phyloP scores from a whole-genome alignment of 345 rosid species.

The Mangifera indica region DNA sequence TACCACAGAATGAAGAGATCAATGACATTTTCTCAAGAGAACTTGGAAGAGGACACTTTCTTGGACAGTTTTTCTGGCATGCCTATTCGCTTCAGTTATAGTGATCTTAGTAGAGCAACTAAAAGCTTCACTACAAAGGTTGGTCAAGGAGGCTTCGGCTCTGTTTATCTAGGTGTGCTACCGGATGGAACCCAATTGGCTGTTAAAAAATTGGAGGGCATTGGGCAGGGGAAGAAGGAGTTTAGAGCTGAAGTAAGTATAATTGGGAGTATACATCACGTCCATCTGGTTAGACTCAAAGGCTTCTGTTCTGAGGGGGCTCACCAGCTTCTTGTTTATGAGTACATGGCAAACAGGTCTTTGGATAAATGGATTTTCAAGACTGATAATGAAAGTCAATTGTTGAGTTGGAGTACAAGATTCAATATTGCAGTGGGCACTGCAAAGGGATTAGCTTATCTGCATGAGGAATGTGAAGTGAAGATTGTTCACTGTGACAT shows the following conservation, averaged over 20 bases:
- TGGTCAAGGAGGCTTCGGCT: slow-evolving; percentile 59
- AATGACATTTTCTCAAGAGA: slow-evolving; percentile 23
- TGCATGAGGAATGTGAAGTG: slow-evolving; percentile 50
- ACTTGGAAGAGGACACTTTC: slow-evolving; percentile 39
- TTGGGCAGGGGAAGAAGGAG: slow-evolving; percentile 52
- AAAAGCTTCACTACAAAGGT: slow-evolving; percentile 39
- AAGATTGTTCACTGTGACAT: slow-evolving; percentile 54
- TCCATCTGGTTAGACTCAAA: slow-evolving; percentile 52
- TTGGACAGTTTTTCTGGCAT: slow-evolving; percentile 29
- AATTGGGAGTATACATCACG: slow-evolving; percentile 53
- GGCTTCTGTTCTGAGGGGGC: slow-evolving; percentile 53
- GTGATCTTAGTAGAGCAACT: slow-evolving; percentile 45
- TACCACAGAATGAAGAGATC: slow-evolving; percentile 23
- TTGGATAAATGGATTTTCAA: slow-evolving; percentile 53
- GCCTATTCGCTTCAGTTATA: slow-evolving; percentile 40
- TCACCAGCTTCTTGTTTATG: slow-evolving; percentile 57
- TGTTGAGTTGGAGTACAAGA: slow-evolving; percentile 45
- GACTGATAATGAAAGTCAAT: slow-evolving; percentile 21
- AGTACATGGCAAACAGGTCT: slow-evolving; percentile 52
- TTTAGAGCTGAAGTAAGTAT: slow-evolving; percentile 53
- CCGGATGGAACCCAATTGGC: slow-evolving; percentile 41
- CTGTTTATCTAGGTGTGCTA: slow-evolving; percentile 44
- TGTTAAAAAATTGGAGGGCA: slow-evolving; percentile 45
- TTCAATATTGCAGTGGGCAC: slow-evolving; percentile 41
- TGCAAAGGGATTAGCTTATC: slow-evolving; percentile 52